These are phyloP conservation scores for Gliomastix tumulicola DNA, from an alignment of 2,329 filamentous ascomycete genomes.

Conservation along the genomic window DNA sequence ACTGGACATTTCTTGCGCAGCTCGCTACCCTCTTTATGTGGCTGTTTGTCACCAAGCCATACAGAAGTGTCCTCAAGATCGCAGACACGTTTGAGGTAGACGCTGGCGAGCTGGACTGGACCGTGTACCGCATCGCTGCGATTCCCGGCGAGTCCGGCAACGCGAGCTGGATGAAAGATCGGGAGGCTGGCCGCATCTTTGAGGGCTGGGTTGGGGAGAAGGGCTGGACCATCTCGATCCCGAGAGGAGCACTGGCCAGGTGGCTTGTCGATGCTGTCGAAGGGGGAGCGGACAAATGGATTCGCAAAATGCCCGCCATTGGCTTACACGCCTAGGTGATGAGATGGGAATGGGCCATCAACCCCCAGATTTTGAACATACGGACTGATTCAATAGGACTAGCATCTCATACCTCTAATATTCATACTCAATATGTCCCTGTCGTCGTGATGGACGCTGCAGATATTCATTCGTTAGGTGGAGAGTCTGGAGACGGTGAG, in stretches of 20 bases:
- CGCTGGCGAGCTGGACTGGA: constrained; percentile 17
- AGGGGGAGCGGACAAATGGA: constrained; percentile 6
- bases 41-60: constrained; percentile 7
- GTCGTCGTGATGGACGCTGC: too few relatives aligned
- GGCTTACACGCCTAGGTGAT: too few relatives aligned
- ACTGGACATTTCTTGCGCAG: constrained; percentile 8
- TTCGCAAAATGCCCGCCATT: constrained; percentile 16
- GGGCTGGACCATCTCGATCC: constrained; percentile 9
- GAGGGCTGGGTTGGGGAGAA: constrained; percentile 11
- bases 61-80: constrained; percentile 11
- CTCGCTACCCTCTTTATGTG: constrained; percentile 5
- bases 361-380: too few relatives aligned
- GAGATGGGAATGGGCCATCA: too few relatives aligned
- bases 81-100: constrained; percentile 11
- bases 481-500: too few relatives aligned
- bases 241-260: constrained; percentile 12
- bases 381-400: too few relatives aligned
- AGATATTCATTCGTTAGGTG: too few relatives aligned
- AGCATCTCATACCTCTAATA: too few relatives aligned
- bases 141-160: constrained; percentile 17
- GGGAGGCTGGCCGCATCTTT: constrained; percentile 13
- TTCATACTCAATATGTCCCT: too few relatives aligned
- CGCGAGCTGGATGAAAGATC: constrained; percentile 16
- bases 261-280: constrained; percentile 15
- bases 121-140: constrained; percentile 13